These are phyloP conservation scores for Trichomonas gallinae DNA, from an alignment of 208 protist genomes.

Conservation along the genomic window DNA sequence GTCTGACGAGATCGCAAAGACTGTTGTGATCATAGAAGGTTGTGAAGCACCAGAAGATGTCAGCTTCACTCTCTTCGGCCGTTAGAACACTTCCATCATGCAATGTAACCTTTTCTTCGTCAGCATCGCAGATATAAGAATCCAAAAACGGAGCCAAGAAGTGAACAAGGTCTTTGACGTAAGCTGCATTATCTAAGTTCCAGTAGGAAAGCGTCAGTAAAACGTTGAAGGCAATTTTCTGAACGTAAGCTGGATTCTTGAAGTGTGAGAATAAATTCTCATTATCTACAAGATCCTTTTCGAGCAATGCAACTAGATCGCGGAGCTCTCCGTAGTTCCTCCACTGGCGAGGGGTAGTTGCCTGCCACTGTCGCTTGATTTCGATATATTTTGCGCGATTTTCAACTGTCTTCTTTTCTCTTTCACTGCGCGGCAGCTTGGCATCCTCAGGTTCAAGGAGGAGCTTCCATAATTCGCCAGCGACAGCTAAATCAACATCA, in stretches of 20 bases:
- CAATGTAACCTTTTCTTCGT: not conserved
- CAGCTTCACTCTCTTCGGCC: not conserved
- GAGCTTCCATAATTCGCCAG: not conserved
- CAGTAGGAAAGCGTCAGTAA: not conserved
- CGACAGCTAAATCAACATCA: not conserved
- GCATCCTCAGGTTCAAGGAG: not conserved
- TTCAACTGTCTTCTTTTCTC: not conserved
- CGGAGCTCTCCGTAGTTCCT: not conserved
- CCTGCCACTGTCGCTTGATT: not conserved
- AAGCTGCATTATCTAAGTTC: not conserved
- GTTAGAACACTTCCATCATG: not conserved
- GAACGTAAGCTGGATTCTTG: not conserved
- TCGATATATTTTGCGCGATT: not conserved
- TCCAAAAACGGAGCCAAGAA: not conserved
- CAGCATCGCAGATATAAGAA: not conserved
- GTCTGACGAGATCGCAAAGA: not conserved
- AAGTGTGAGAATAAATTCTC: not conserved
- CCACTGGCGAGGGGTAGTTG: not conserved
- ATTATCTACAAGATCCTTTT: not conserved
- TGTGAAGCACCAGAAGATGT: conserved; percentile 1
- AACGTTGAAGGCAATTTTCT: not conserved
- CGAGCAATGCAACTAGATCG: not conserved
- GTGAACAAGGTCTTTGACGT: not conserved
- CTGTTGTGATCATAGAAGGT: not conserved
- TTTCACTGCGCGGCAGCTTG: not conserved